phyloP scores from a whole-genome alignment of 1,284 basidiomycete genomes.

The Ganoderma sinense region DNA sequence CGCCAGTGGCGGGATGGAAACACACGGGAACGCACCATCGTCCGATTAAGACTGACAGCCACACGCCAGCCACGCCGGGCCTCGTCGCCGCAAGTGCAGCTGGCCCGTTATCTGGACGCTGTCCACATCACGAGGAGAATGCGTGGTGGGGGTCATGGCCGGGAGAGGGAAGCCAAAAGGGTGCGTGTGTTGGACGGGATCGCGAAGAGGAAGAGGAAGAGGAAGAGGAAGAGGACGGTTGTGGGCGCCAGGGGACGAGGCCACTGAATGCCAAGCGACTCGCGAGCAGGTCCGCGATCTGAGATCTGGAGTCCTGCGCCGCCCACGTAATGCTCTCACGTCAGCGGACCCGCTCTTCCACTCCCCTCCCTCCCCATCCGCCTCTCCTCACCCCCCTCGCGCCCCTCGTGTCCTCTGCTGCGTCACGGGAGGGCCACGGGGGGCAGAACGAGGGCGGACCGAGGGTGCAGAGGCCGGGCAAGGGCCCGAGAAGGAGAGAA shows the following conservation, averaged over 20 bases:
- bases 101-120: background rate
- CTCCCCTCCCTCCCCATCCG: background rate
- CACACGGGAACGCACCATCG: background rate
- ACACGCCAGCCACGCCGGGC: background rate
- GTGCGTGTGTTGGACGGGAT: no score
- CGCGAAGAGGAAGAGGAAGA: no score
- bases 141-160: background rate
- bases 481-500: background rate
- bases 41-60: background rate
- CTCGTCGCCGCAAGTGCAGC: no score
- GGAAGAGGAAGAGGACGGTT: background rate
- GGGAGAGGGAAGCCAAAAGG: no score
- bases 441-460: background rate
- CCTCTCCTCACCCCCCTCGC: background rate
- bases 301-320: slow-evolving; percentile 1
- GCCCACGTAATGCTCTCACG: slow-evolving; percentile 9
- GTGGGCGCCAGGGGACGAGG: slow-evolving; percentile 1
- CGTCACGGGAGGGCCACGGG: background rate
- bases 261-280: slow-evolving; percentile 1
- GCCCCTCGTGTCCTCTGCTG: background rate
- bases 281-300: background rate
- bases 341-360: slow-evolving; percentile 3
- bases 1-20: background rate
- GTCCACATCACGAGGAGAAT: background rate
- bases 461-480: background rate